Conservation (phyloP, 805 yeast genomes). For the Pichia thaimueangensis region DNA sequence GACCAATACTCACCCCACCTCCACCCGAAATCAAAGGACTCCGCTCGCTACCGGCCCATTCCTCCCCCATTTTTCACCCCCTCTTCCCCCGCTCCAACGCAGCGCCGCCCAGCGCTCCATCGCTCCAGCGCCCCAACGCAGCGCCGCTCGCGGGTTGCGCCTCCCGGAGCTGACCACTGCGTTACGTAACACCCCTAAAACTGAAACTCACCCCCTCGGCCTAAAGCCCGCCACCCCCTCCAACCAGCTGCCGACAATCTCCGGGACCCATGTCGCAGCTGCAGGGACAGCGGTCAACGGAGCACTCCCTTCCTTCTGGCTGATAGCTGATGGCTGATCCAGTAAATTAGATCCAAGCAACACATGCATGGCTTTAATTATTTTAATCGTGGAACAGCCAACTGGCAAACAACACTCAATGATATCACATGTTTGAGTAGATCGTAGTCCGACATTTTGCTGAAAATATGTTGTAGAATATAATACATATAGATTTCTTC, state of each 20-base stretch:
- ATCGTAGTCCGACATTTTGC: no score
- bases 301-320: not conserved
- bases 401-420: no score
- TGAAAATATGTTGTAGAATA: no score
- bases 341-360: no score
- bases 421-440: no score
- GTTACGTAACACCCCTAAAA: no score
- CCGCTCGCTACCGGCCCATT: not conserved
- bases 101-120: not conserved
- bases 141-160: not conserved
- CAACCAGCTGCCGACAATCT: not conserved
- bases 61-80: slow-evolving; percentile 1
- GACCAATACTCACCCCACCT: no score
- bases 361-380: no score
- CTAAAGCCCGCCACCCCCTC: not conserved
- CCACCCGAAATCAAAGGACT: no score
- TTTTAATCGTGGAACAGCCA: no score
- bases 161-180: not conserved
- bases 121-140: not conserved
- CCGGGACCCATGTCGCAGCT: not conserved
- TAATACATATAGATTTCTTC: no score
- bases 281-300: not conserved
- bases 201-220: not conserved
- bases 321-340: no score
- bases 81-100: not conserved